Percentiles rank a stretch among this genome's conserved stretches.
phyloP scores from a whole-genome alignment of 768 basidiomycete genomes.

The Boletus rubescentipes region DNA sequence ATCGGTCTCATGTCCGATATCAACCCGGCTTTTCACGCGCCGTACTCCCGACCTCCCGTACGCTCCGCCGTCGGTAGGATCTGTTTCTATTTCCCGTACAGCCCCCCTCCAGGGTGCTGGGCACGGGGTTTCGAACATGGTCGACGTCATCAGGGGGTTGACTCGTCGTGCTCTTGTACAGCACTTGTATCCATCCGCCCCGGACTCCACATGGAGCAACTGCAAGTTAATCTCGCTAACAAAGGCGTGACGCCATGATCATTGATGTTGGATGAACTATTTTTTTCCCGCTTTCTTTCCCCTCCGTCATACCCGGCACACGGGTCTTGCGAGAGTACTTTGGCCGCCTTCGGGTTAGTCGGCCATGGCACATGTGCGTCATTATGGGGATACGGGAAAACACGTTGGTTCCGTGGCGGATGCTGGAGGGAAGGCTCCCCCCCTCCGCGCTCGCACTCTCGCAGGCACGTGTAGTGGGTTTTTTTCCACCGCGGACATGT shows the following conservation, averaged over 20 bases:
- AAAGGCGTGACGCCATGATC: constrained; percentile 7
- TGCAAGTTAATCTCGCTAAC: constrained; percentile 14
- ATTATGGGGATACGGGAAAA: background rate
- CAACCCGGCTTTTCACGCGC: constrained; percentile 11
- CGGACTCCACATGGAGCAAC: constrained; percentile 2
- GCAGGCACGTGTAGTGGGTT: background rate
- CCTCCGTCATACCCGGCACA: constrained; percentile 5
- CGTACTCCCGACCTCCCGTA: background rate
- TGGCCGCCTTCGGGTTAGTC: background rate
- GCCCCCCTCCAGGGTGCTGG: constrained; percentile 3
- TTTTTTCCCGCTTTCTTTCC: background rate
- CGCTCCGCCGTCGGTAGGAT: background rate
- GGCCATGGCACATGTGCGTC: background rate
- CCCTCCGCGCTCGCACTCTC: background rate
- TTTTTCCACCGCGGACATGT: constrained; percentile 19
- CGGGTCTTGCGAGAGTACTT: constrained; percentile 1
- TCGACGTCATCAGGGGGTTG: constrained; percentile 23
- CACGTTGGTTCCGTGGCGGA: constrained; percentile 8
- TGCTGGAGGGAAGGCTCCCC: constrained; percentile 9
- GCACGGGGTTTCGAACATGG: background rate
- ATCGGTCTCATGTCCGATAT: constrained; percentile 8
- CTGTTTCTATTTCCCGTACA: background rate
- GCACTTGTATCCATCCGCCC: background rate
- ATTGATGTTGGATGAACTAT: background rate
- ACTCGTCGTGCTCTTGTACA: background rate